Evolutionary conservation across 306 rosid species (phyloP), one percentile per base, ranked within the genome.

Genomic region (Benincasa hispida): DNA sequence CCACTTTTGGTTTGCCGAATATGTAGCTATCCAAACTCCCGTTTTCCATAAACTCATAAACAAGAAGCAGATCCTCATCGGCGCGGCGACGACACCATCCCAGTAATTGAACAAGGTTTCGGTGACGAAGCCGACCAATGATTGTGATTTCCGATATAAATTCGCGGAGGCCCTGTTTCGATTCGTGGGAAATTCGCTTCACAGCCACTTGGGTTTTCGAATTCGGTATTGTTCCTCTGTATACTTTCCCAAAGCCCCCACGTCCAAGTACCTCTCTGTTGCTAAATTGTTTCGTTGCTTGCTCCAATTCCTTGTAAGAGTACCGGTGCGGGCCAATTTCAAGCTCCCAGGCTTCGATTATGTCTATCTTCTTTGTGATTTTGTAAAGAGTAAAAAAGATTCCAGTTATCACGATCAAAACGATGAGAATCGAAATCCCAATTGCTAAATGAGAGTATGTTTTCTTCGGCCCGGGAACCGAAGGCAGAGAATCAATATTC

Each of bases 401-500:
- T 54, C 21, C 59, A 2, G 59, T 0, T 10, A 42, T 42, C 3
- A 42, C 48, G 11, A 42, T 42, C 48, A 42, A 42, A 42, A 42
- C 3, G 48, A 42, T 10, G 15, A 42, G 15, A 42, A 42, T 42
- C 11, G 48, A 42, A 42, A 42, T 10, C 48, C 48, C 48, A 42
- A 42, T 42, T 2, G 48, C 14, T 42, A 42, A 10, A 42, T 42
- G 15, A 42, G 48, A 42, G 48, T 42, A 42, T 10, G 48, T 42
- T 1, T 42, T 42, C 48, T 42, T 83, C 7, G 88, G 89, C 10
- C 78, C 77, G 8, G 92, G 92, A 79, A 86, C 87, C 1, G 82
- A 54, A 21, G 96, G 91, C 8, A 89, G 88, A 76, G 89, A 79
- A 58, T 83, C 54, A 30, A 90, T 80, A 80, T 84, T 81, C 63